These are phyloP conservation scores for Tolypocladium paradoxum DNA, from an alignment of 2,329 filamentous ascomycete genomes.

Conservation along the genomic window DNA sequence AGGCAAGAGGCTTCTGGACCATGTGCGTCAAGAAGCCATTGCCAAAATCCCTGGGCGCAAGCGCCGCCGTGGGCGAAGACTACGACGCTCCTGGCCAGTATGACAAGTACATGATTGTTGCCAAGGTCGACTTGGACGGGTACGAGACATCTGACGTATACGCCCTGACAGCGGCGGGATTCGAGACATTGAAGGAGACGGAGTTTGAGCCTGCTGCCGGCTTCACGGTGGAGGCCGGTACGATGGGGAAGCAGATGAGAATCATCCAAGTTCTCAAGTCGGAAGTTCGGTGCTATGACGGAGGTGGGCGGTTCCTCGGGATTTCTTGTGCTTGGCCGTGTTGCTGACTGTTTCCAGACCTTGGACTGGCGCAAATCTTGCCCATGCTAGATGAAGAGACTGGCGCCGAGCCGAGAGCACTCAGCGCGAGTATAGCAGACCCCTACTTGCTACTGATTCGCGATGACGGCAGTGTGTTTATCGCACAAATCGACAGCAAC, in stretches of 20 bases:
- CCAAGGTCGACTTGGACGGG: slow-evolving; percentile 57
- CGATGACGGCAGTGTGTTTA: slow-evolving; percentile 70
- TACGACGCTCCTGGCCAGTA: slow-evolving; percentile 51
- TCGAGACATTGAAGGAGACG: slow-evolving; percentile 67
- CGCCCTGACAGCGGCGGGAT: slow-evolving; percentile 58
- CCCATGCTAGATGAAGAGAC: slow-evolving; percentile 88
- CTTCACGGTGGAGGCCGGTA: slow-evolving; percentile 74
- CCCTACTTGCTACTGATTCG: slow-evolving; percentile 75
- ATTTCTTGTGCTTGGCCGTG: slow-evolving; percentile 7
- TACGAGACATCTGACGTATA: slow-evolving; percentile 73
- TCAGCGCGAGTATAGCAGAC: slow-evolving; percentile 75
- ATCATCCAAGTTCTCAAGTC: slow-evolving; percentile 81
- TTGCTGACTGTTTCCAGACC: slow-evolving; percentile 41
- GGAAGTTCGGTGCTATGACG: slow-evolving; percentile 84
- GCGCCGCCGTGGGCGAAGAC: slow-evolving; percentile 40
- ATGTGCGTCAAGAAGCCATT: slow-evolving; percentile 58
- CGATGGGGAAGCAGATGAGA: slow-evolving; percentile 67
- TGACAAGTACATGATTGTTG: slow-evolving; percentile 75
- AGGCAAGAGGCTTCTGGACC: slow-evolving; percentile 72
- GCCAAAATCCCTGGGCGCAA: slow-evolving; percentile 45
- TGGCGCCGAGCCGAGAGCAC: slow-evolving; percentile 65
- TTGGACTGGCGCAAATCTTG: slow-evolving; percentile 82
- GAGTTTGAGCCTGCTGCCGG: slow-evolving; percentile 90
- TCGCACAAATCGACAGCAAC: slow-evolving; percentile 65
- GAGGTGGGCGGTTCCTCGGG: slow-evolving; percentile 43